A percentile compares a stretch with the other conserved stretches of the same genome.
Conservation (phyloP, 495 filamentous ascomycete genomes). For the Melanomma pulvis-pyrius region DNA sequence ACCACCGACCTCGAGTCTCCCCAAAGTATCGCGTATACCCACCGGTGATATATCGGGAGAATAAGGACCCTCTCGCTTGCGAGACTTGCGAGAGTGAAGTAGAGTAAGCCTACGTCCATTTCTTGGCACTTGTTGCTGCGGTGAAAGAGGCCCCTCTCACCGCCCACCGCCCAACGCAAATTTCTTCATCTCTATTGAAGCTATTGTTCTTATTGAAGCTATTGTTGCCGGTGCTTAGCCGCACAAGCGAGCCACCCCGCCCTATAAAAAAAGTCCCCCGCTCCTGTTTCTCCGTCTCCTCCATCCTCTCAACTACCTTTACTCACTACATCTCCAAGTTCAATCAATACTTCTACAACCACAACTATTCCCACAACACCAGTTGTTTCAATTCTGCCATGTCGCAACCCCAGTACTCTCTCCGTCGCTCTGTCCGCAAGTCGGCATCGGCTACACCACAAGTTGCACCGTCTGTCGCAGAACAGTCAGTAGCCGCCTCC, state of each 20-base stretch:
- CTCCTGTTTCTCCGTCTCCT: too few species aligned
- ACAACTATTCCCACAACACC: too few species aligned
- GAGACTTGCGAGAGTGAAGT: background rate
- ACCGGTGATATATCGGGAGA: background rate
- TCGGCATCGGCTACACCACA: too few species aligned
- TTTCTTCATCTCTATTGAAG: background rate
- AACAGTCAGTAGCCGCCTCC: background rate
- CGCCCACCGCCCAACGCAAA: background rate
- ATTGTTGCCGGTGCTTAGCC: too few species aligned
- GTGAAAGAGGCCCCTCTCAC: background rate
- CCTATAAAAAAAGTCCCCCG: too few species aligned
- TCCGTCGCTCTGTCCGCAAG: slow-evolving; percentile 8
- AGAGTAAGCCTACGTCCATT: background rate
- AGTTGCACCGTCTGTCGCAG: slow-evolving; percentile 6
- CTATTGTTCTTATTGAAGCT: too few species aligned
- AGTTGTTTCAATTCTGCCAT: too few species aligned
- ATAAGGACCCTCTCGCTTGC: background rate
- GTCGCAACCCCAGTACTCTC: background rate
- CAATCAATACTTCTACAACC: too few species aligned
- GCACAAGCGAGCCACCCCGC: too few species aligned
- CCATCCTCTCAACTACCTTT: too few species aligned
- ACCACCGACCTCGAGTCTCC: background rate
- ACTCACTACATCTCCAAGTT: too few species aligned
- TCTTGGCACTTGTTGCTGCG: background rate
- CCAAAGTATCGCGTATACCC: background rate